Base-by-base conservation (phyloP, 2,329 filamentous ascomycete genomes). In the Fusarium lyarnte region DNA sequence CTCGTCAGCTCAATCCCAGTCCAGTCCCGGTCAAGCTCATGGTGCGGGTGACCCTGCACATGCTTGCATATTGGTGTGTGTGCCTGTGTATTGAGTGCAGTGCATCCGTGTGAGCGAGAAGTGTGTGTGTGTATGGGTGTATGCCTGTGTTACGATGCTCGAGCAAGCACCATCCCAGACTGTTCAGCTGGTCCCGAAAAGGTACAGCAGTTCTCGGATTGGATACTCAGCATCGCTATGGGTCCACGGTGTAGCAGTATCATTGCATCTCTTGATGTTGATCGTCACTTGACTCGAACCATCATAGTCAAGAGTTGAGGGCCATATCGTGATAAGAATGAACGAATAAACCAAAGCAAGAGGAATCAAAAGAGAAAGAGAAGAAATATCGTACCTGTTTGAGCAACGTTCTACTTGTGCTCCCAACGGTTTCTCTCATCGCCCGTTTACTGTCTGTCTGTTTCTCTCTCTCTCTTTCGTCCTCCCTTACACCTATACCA, bases 341-440 rank as follows among this genome's bases (percentile, higher is more conserved):
- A 47, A 31, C 19, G 21, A 31, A n/a, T 14, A n/a, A 41, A 23
- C 21, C 21, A 25, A n/a, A 14, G 9, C 21, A 27, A 36, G 39
- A 41, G 6, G 17, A 29, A 16, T 11, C 21, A 29, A 11, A 25
- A 42, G 35, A 46, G 29, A 25, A 8, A 33, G 11, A 38, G 3
- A 45, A 23, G 58, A 45, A 60, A 58, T 27, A 13, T 47, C 61
- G 33, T 70, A 74, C 70, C 70, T 74, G 51, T 68, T 72, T 57
- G 54, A 58, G 47, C 43, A 68, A 71, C 49, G 66, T 61, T 58
- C 33, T 69, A n/a, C 63, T 47, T 68, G 71, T 69, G 52, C 58
- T 59, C 58, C 52, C 59, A 59, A 58, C 52, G 55, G 57, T 60
- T 61, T 25, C 58, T 52, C 53, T 63, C 67, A 74, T 74, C 46